Evolutionary conservation across 805 yeast species (phyloP).

Genomic region (Nakazawaea anatomiae): DNA sequence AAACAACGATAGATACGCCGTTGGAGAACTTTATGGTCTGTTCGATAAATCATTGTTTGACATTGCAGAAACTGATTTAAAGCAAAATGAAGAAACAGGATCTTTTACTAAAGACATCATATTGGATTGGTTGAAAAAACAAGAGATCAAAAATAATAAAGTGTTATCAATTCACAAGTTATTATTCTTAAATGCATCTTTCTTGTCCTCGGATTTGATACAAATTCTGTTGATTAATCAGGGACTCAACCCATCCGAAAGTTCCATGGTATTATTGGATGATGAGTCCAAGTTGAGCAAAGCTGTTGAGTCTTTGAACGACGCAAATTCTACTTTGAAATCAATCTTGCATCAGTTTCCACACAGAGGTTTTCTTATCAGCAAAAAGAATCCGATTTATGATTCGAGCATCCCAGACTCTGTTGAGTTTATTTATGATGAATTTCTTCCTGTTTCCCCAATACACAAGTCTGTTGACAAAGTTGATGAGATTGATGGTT

Average conservation of each 20-base stretch:
- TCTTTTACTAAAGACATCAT: constrained; percentile 27
- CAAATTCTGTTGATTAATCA: constrained; percentile 45
- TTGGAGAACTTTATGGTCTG: constrained; percentile 64
- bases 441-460: constrained; percentile 51
- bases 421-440: constrained; percentile 40
- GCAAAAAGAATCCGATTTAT: constrained; percentile 50
- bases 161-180: constrained; percentile 63
- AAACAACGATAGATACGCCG: constrained; percentile 59
- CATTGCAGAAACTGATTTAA: constrained; percentile 7
- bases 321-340: constrained; percentile 39
- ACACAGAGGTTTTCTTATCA: constrained; percentile 55
- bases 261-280: constrained; percentile 24
- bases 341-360: constrained; percentile 29
- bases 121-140: constrained; percentile 32
- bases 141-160: constrained; percentile 28
- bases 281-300: constrained; percentile 21
- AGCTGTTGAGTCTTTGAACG: constrained; percentile 37
- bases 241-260: constrained; percentile 35
- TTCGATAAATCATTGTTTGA: constrained; percentile 50
- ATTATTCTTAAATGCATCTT: constrained; percentile 61
- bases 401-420: constrained; percentile 33
- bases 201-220: constrained; percentile 73
- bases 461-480: constrained; percentile 21
- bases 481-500: constrained; percentile 46
- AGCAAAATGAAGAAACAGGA: neutral